Conservation (phyloP, 768 basidiomycete species). For the Suillus americanus region DNA sequence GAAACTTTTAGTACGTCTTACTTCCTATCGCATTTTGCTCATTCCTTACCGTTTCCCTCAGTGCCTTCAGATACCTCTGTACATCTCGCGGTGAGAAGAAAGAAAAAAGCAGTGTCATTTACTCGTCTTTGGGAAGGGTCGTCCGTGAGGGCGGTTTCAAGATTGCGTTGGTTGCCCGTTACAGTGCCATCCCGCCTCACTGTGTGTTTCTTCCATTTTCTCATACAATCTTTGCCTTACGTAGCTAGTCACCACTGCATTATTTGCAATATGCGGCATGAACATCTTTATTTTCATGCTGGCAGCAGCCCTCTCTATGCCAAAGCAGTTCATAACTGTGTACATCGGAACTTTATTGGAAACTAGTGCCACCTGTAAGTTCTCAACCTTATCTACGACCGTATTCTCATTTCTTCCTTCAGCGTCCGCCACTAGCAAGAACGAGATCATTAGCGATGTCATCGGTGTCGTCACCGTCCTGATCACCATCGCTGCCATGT, state of each 20-base stretch:
- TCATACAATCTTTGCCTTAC: constrained; percentile 1
- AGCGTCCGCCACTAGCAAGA: constrained; percentile 38
- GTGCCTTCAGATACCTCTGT: constrained; percentile 85
- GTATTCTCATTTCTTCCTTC: constrained; percentile 2
- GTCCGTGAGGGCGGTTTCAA: constrained; percentile 89
- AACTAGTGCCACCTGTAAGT: constrained; percentile 34
- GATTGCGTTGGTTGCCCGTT: constrained; percentile 72
- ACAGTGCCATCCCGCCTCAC: constrained; percentile 85
- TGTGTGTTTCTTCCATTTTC: constrained; percentile 45
- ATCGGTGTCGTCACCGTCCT: constrained; percentile 68
- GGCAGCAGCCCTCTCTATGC: constrained; percentile 80
- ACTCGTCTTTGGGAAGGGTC: constrained; percentile 62
- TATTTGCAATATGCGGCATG: constrained; percentile 92
- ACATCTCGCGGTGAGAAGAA: constrained; percentile 71
- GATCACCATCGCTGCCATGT: constrained; percentile 76
- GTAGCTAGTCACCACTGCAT: constrained; percentile 73
- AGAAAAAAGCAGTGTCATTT: constrained; percentile 56
- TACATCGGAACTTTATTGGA: constrained; percentile 86
- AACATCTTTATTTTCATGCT: constrained; percentile 70
- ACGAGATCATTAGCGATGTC: constrained; percentile 65
- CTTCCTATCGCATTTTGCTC: background rate
- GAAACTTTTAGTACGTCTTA: constrained; percentile 77
- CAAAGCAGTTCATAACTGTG: constrained; percentile 90
- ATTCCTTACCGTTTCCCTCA: constrained; percentile 28
- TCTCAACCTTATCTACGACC: background rate